These are phyloP conservation scores for Trichosporon inkin DNA, from an alignment of 1,284 basidiomycete genomes.

Conservation along the genomic window DNA sequence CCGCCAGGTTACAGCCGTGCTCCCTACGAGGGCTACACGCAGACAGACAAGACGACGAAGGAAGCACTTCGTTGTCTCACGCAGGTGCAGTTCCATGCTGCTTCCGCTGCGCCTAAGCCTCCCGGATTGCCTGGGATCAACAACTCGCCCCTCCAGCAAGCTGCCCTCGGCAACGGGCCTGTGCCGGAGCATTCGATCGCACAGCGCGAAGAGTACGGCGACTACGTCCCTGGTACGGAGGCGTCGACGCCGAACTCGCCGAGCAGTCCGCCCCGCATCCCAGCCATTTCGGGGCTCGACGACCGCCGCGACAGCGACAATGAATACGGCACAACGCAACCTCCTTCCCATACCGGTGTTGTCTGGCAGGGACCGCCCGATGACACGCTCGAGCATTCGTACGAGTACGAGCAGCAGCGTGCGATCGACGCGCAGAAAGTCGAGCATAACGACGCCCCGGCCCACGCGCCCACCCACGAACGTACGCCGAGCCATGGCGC, in stretches of 20 bases:
- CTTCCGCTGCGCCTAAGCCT: constrained; percentile 34
- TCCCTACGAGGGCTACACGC: constrained; percentile 61
- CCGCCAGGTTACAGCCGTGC: constrained; percentile 73
- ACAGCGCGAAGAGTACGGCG: constrained; percentile 39
- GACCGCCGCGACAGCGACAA: constrained; percentile 6
- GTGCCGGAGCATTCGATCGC: constrained; percentile 20
- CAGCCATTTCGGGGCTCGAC: constrained; percentile 7
- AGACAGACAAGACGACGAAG: constrained; percentile 59
- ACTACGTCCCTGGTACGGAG: constrained; percentile 32
- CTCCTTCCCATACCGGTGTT: neutral
- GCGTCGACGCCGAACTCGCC: constrained; percentile 11
- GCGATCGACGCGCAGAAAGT: constrained; percentile 36
- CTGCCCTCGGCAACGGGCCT: neutral
- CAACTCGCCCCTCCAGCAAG: neutral
- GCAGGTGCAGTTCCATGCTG: constrained; percentile 42
- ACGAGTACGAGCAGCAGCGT: constrained; percentile 47
- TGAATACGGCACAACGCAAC: constrained; percentile 33
- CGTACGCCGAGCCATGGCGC: neutral
- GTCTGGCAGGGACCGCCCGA: constrained; percentile 2
- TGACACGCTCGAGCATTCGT: constrained; percentile 20
- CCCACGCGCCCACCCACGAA: neutral
- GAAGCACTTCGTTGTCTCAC: constrained; percentile 60
- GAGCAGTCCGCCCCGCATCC: constrained; percentile 11
- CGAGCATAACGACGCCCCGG: no score
- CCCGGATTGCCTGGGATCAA: constrained; percentile 38